Conservation (phyloP, 352 stramenopile species). For the Phytophthora pluvialis region DNA sequence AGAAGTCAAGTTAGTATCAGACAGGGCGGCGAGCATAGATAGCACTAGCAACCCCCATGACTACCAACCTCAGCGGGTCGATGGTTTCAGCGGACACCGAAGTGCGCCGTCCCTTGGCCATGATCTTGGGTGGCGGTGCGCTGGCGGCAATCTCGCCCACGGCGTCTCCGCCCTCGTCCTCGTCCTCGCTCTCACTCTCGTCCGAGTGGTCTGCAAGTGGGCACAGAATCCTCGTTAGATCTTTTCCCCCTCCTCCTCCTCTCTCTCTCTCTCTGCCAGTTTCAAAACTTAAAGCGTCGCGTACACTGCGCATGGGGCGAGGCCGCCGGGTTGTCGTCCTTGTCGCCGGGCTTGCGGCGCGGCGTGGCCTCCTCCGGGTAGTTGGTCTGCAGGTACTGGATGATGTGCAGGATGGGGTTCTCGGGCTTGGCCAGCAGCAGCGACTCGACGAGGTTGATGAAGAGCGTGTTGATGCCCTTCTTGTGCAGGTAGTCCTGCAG, state of each 20-base stretch:
- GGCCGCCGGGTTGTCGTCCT: constrained; percentile 60
- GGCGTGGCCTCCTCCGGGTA: constrained; percentile 83
- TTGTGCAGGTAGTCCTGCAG: constrained; percentile 92
- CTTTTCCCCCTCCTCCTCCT: not conserved
- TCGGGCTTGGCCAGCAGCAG: constrained; percentile 90
- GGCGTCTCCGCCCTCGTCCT: constrained; percentile 79
- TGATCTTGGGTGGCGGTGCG: constrained; percentile 56
- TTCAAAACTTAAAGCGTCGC: not conserved
- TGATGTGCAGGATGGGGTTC: constrained; percentile 89
- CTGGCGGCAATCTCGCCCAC: constrained; percentile 85
- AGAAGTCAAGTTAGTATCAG: constrained; percentile 18
- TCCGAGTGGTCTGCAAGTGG: constrained; percentile 73
- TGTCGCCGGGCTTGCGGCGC: constrained; percentile 45
- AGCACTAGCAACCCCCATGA: constrained; percentile 4
- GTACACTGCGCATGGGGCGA: constrained; percentile 38
- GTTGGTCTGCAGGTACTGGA: constrained; percentile 90
- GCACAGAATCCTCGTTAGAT: constrained; percentile 11
- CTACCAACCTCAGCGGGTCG: constrained; percentile 66
- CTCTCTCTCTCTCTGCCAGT: constrained; percentile 1
- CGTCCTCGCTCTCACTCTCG: constrained; percentile 88
- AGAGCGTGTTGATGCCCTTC: constrained; percentile 93
- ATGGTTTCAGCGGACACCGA: constrained; percentile 91
- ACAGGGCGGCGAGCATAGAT: constrained; percentile 6
- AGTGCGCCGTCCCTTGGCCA: constrained; percentile 85
- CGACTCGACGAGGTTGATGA: constrained; percentile 93